Evolutionary conservation across 768 basidiomycete genomes (phyloP), one percentile per base, ranked within the genome.

Genomic region (Pisolithus sp.): DNA sequence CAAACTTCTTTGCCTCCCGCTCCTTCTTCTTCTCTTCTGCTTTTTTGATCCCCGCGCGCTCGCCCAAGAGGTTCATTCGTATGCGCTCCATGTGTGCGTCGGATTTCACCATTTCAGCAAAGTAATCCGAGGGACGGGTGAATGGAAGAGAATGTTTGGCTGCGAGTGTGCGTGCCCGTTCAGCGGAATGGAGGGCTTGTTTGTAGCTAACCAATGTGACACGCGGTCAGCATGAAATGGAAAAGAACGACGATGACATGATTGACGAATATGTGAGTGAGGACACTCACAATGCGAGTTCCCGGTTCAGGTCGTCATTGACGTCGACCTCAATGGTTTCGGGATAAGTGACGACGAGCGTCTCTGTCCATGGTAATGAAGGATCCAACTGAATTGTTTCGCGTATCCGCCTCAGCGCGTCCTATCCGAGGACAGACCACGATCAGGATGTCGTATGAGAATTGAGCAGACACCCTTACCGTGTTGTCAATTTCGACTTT

Each of bases 11-110:
- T 50, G 92, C 86, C 62, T 96, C 89, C 43, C 96, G 78, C 68
- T 97, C 90, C 60, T 85, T 86, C 57, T 88, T 81, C 62, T 92
- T 93, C 50, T 92, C 88, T 64, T 98, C 95, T 53, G 86, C 80
- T 68, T 88, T 89, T 68, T 96, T 93, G 59, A 98, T 93, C 1
- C 79, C 77, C 1, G 92, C 89, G 23, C 76, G 72, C 68, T 98
- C 96, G 69, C 98, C 89, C 24, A 98, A 76, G 23, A 98, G 70
- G 17, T 86, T 82, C 55, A 92, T 86, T 49, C 96, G 86, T 58
- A 98, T 89, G 53, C 93, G 83, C 66, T 96, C 93, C 96, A 99
- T 99, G 70, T 99, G 96, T 7, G 88, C 75, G 61, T 99, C 96
- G 30, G 85, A 86, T 70, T 98, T 97, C 59, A 97, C 87, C 95